Evolutionary conservation across 345 rosid species (phyloP).

Genomic region (Trapa incisa): DNA sequence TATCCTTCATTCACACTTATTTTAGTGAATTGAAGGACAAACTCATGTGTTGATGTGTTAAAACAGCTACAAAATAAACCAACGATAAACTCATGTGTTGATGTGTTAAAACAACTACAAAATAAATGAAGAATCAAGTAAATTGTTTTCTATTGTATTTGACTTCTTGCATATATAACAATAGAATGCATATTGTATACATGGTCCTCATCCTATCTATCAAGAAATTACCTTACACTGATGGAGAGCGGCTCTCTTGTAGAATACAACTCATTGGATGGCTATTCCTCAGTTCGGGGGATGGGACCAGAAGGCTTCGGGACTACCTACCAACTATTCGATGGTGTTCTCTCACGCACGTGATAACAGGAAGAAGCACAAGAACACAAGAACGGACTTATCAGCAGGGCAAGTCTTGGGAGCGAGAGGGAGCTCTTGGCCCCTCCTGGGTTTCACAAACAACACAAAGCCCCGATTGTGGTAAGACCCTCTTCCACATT

Average conservation of each 20-base stretch:
- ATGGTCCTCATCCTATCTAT: not conserved
- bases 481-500: slow-evolving; percentile 11
- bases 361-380: slow-evolving; percentile 48
- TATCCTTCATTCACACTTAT: no score
- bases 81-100: no score
- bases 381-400: slow-evolving; percentile 12
- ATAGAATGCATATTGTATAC: no score
- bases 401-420: slow-evolving; percentile 36
- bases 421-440: slow-evolving; percentile 33
- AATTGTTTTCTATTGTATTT: no score
- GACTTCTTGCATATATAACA: no score
- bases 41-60: no score
- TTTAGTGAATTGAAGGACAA: no score
- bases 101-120: no score
- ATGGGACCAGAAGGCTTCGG: slow-evolving; percentile 47
- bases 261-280: slow-evolving; percentile 29
- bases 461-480: slow-evolving; percentile 35
- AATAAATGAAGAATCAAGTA: no score
- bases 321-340: slow-evolving; percentile 41
- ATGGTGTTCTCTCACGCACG: slow-evolving; percentile 57
- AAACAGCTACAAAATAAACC: no score
- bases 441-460: not conserved
- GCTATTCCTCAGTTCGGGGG: slow-evolving; percentile 74
- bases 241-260: not conserved
- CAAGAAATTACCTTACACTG: not conserved